Evolutionary conservation across 345 rosid species (phyloP).

Genomic region (Hibiscus trionum): DNA sequence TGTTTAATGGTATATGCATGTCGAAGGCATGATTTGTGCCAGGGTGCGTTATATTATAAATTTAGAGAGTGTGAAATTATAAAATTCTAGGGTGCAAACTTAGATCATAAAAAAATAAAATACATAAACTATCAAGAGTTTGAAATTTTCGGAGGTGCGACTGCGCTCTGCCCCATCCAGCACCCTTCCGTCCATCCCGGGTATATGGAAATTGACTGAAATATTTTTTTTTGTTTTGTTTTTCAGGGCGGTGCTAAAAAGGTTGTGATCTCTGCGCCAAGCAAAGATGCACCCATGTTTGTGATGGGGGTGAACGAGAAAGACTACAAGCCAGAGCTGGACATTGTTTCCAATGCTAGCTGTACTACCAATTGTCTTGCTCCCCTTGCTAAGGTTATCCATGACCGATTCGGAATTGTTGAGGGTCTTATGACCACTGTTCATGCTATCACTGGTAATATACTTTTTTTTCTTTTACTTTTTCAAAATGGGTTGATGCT

Average conservation of each 20-base stretch:
- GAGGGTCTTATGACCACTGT: conserved; percentile 96
- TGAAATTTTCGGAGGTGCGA: too few species aligned
- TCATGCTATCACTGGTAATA: conserved; percentile 74
- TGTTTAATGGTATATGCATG: not conserved
- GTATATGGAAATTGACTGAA: not conserved
- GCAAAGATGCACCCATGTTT: conserved; percentile 97
- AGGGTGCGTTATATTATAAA: too few species aligned
- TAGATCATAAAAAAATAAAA: too few species aligned
- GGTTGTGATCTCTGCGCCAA: conserved; percentile 85
- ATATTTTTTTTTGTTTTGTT: not conserved
- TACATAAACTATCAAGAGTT: too few species aligned
- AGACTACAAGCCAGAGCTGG: conserved; percentile 70
- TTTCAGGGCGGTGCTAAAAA: conserved; percentile 95
- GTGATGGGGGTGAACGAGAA: conserved; percentile 91
- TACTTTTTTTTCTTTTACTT: not conserved
- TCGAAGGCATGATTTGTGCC: too few species aligned
- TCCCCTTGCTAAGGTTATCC: conserved; percentile 89
- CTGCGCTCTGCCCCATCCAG: too few species aligned
- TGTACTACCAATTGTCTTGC: conserved; percentile 99
- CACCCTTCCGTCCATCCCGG: too few species aligned
- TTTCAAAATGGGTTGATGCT: not conserved
- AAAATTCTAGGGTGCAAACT: too few species aligned
- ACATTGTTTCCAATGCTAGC: conserved; percentile 89
- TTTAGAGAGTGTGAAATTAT: too few species aligned
- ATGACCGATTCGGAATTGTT: conserved; percentile 84